Evolutionary conservation across 768 basidiomycete genomes (phyloP).

Genomic region (Kwoniella heveanensis): DNA sequence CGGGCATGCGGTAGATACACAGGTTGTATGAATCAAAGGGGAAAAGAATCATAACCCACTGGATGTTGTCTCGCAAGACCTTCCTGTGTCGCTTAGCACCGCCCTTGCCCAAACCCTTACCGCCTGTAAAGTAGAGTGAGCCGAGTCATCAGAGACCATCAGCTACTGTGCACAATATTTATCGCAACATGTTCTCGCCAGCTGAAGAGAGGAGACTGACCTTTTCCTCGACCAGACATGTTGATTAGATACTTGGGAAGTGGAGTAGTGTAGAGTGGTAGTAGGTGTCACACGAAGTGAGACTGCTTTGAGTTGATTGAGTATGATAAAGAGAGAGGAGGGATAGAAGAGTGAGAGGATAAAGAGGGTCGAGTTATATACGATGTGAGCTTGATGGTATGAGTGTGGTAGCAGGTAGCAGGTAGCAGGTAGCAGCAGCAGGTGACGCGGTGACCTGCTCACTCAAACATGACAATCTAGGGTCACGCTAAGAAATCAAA

Average conservation of each 20-base stretch:
- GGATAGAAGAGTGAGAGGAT: not conserved
- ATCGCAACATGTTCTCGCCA: not conserved
- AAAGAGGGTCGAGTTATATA: constrained; percentile 1
- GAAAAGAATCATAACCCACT: constrained; percentile 36
- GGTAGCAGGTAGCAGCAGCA: not conserved
- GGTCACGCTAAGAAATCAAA: constrained; percentile 3
- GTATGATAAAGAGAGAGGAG: constrained; percentile 2
- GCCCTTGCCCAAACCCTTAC: constrained; percentile 60
- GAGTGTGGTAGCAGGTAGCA: not conserved
- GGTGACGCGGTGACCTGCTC: constrained; percentile 9
- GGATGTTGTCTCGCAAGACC: constrained; percentile 59
- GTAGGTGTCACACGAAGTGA: not conserved
- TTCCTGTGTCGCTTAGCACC: constrained; percentile 60
- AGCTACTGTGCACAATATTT: too few species aligned
- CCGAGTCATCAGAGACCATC: not conserved
- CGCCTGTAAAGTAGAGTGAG: constrained; percentile 24
- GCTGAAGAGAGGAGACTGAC: constrained; percentile 21
- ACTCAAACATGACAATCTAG: too few species aligned
- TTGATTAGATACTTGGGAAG: constrained; percentile 21
- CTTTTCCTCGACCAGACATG: constrained; percentile 60
- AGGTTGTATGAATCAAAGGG: too few species aligned
- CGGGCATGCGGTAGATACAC: too few species aligned
- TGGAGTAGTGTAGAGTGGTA: constrained; percentile 2
- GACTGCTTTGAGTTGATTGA: not conserved
- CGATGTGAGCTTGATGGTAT: not conserved